Conservation (phyloP, 2,329 filamentous ascomycete species). For the Trichoderma breve region DNA sequence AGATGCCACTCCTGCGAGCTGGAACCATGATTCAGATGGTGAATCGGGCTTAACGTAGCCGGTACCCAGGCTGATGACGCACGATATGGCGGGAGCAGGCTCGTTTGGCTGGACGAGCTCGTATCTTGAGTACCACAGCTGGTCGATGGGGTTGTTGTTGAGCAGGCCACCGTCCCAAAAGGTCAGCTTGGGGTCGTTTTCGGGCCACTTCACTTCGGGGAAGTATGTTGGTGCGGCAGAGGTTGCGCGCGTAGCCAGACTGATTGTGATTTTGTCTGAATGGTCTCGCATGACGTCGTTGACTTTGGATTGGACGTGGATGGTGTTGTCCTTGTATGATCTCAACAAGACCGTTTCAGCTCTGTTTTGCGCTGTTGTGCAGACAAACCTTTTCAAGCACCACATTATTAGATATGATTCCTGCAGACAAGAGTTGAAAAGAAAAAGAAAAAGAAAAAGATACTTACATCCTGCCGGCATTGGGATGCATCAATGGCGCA, state of each 20-base stretch:
- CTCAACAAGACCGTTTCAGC: slow-evolving; percentile 11
- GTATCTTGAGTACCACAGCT: slow-evolving; percentile 14
- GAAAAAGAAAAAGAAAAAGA: neutral
- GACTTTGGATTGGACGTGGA: neutral
- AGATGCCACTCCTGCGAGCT: slow-evolving; percentile 3
- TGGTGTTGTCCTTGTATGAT: slow-evolving; percentile 12
- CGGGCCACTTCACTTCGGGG: slow-evolving; percentile 9
- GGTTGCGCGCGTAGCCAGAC: slow-evolving; percentile 3
- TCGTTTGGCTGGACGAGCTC: slow-evolving; percentile 3
- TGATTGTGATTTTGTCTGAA: neutral
- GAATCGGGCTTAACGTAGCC: slow-evolving; percentile 1
- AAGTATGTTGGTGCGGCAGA: slow-evolving; percentile 10
- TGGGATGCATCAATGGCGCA: neutral
- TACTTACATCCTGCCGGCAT: slow-evolving; percentile 9
- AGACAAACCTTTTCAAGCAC: neutral
- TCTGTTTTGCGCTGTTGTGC: slow-evolving; percentile 12
- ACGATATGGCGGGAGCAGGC: neutral
- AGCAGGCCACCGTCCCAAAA: slow-evolving; percentile 12
- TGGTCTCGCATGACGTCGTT: slow-evolving; percentile 6
- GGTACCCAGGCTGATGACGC: slow-evolving; percentile 8
- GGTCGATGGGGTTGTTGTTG: slow-evolving; percentile 17
- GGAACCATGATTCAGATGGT: slow-evolving; percentile 4
- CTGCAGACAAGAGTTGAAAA: neutral
- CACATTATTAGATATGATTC: neutral
- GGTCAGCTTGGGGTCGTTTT: neutral